Base-by-base conservation (phyloP, 2,329 filamentous ascomycete species). In the Sarocladiaceae sp. region DNA sequence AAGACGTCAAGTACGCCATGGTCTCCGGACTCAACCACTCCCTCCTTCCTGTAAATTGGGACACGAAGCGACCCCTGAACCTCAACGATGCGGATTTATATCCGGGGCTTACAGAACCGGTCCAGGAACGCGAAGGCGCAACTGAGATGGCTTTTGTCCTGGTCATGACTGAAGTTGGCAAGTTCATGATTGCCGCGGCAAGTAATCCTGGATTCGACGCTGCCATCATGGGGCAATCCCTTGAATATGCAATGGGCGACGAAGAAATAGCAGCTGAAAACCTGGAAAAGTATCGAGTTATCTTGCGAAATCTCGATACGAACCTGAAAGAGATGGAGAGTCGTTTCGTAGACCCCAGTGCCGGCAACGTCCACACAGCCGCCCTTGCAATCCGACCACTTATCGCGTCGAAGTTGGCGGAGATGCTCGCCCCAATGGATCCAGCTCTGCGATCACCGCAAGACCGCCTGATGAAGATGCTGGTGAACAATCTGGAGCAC, bases 111-210 rank as follows among this genome's bases (percentile, higher is more conserved):
- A 73, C 71, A 7, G 73, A 79, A 51, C 73, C 77, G 0, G 63
- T 82, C 2, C 70, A 73, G 39, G 68, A 77, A 12, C 74, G 74
- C 18, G 77, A 82, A 2, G 79, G 79, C 0, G 79, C 80, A 2
- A 84, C 80, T 0, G 80, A 84, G 55, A 84, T 84, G 80, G 76
- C 78, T 1, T 81, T 82, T 55, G 73, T 74, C 55, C 59, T 83
- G 28, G 64, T 82, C 10, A 66, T 71, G 4, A 77, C 74, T 63
- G 74, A 76, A 46, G 67, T 83, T 3, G 73, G 72, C 39, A 71
- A 71, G 29, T 76, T 80, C 54, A 67, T 82, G 53, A 63, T 77
- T 18, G 69, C 73, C 17, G 58, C 55, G 25, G 52, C 33, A 29
- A 57, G 55, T 49, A 55, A 50, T 23, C 67, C 74, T 1, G 72